Percentiles rank a stretch among this genome's conserved stretches.
Evolutionary conservation across 768 basidiomycete genomes (phyloP).

Genomic region (Rhodotorula sphaerocarpa): DNA sequence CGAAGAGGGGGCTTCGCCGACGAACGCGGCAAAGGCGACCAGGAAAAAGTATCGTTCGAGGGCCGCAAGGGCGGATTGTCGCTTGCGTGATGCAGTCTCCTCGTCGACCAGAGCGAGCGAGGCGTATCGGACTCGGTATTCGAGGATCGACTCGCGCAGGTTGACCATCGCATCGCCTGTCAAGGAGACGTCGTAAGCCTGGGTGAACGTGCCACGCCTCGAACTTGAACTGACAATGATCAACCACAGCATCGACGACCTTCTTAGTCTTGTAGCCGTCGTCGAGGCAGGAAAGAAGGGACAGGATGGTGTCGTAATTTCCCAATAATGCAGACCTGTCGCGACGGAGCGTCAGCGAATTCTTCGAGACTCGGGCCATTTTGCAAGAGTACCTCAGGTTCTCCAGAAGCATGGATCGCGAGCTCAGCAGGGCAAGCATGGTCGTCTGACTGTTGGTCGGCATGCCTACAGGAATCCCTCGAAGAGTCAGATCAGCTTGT

Average conservation of each 20-base stretch:
- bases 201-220: background rate
- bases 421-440: constrained; percentile 66
- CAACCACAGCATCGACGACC: constrained; percentile 82
- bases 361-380: too few relatives aligned
- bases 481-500: too few relatives aligned
- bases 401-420: constrained; percentile 70
- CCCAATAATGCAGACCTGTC: constrained; percentile 77
- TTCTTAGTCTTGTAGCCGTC: constrained; percentile 75
- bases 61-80: constrained; percentile 30
- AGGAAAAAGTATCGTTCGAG: constrained; percentile 68
- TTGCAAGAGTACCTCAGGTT: constrained; percentile 46
- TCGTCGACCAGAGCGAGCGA: constrained; percentile 62
- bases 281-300: constrained; percentile 85
- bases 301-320: constrained; percentile 78
- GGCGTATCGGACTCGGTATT: constrained; percentile 75
- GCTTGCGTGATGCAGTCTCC: constrained; percentile 28
- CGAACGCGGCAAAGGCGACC: constrained; percentile 83
- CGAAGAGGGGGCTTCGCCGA: constrained; percentile 45
- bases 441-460: constrained; percentile 15
- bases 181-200: constrained; percentile 1
- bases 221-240: constrained; percentile 51
- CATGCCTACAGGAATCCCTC: background rate
- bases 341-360: background rate
- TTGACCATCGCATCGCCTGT: constrained; percentile 86
- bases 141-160: constrained; percentile 77